Conservation (phyloP, 2,329 filamentous ascomycete species). For the Fusarium newnesense region DNA sequence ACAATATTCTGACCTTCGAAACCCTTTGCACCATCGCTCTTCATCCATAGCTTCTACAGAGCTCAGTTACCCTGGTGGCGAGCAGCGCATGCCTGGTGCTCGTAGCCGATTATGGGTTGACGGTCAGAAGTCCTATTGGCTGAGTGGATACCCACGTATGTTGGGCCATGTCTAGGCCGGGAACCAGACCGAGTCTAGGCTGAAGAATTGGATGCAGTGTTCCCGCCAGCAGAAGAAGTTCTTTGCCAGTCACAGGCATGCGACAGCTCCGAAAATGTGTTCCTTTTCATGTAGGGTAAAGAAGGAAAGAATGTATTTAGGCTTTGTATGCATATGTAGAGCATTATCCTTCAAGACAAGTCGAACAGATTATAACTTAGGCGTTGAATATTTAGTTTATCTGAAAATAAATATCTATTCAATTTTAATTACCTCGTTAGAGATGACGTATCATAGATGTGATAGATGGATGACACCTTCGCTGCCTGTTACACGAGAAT, state of each 20-base stretch:
- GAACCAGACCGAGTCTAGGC: not conserved
- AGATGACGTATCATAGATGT: not conserved
- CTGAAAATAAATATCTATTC: too few species aligned
- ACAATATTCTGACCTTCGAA: too few species aligned
- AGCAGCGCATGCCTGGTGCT: too few species aligned
- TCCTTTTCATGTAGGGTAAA: not conserved
- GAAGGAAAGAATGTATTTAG: too few species aligned
- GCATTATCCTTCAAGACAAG: not conserved
- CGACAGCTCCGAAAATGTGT: accelerated
- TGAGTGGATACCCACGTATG: accelerated
- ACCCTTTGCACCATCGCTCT: too few species aligned
- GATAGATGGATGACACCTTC: accelerated
- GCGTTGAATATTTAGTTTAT: too few species aligned
- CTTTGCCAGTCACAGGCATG: accelerated
- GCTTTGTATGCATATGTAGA: too few species aligned
- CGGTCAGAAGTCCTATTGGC: constrained; percentile 15
- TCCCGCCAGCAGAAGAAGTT: accelerated
- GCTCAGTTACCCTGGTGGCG: too few species aligned
- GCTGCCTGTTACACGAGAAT: accelerated
- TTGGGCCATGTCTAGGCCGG: not conserved
- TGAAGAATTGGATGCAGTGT: accelerated
- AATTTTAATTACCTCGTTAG: too few species aligned
- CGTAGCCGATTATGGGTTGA: accelerated
- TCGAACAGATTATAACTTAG: not conserved
- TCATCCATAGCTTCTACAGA: too few species aligned